Evolutionary conservation across 2,329 filamentous ascomycete genomes (phyloP).

Genomic region (Thelonectria discophora): DNA sequence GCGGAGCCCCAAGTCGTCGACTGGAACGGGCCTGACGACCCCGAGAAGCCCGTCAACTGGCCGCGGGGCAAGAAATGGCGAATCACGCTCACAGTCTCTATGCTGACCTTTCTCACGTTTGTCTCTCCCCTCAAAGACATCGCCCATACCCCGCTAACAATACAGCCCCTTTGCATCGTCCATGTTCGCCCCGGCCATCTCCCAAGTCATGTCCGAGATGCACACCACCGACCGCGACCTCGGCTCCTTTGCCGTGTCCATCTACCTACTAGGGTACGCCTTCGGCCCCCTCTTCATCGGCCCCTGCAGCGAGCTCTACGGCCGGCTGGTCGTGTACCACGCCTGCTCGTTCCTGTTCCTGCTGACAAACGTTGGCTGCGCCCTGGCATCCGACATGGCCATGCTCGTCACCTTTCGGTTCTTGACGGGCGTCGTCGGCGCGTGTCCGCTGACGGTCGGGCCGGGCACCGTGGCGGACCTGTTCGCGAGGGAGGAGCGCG

Average conservation of each 20-base stretch:
- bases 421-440: constrained; percentile 65
- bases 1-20: constrained; percentile 2
- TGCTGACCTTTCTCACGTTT: constrained; percentile 26
- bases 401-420: constrained; percentile 69
- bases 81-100: constrained; percentile 16
- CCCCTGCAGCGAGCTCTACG: constrained; percentile 59
- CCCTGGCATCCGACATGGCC: constrained; percentile 45
- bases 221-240: constrained; percentile 22
- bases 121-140: background rate
- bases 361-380: constrained; percentile 20
- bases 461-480: constrained; percentile 66
- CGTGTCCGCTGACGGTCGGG: constrained; percentile 66
- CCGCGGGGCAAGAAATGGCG: constrained; percentile 26
- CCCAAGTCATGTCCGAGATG: constrained; percentile 26
- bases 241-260: constrained; percentile 40
- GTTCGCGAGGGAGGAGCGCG: constrained; percentile 60
- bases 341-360: constrained; percentile 47
- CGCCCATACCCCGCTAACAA: background rate
- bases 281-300: constrained; percentile 58
- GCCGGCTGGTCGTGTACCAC: constrained; percentile 55
- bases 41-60: constrained; percentile 27
- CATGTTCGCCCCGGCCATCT: constrained; percentile 27
- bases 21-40: constrained; percentile 27
- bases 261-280: constrained; percentile 58
- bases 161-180: constrained; percentile 29